Conservation (phyloP, 306 rosid genomes). For the Corylus americana region DNA sequence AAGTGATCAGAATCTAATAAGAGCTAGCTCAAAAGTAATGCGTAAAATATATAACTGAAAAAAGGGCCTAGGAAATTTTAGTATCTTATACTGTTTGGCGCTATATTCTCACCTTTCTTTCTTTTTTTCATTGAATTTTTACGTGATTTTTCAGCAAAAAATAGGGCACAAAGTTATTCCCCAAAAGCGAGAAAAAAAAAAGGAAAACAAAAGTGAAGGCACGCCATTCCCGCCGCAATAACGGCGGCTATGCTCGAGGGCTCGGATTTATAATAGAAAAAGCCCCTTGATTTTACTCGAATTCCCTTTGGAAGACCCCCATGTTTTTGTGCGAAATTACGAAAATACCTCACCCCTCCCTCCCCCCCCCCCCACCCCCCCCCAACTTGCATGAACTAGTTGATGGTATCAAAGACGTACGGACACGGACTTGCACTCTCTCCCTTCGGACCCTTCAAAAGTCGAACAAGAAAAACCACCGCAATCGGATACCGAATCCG, state of each 20-base stretch:
- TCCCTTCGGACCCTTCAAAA: neutral
- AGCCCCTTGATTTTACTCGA: conserved; percentile 13
- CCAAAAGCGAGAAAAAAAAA: conserved; percentile 19
- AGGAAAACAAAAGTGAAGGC: neutral
- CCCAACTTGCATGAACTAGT: conserved; percentile 24
- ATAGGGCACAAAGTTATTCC: conserved; percentile 26
- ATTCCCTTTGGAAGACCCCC: conserved; percentile 18
- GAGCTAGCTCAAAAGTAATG: conserved; percentile 27
- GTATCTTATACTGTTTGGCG: neutral
- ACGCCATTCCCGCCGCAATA: conserved; percentile 80
- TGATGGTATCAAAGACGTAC: neutral
- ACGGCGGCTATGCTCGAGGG: conserved; percentile 48
- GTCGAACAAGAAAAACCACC: neutral
- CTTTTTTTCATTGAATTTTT: conserved; percentile 16
- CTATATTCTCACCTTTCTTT: conserved; percentile 18
- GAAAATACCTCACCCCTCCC: conserved; percentile 37
- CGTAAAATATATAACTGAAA: neutral
- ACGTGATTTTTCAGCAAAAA: conserved; percentile 25
- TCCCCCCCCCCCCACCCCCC: conserved; percentile 19
- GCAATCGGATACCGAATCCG: neutral
- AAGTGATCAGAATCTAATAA: conserved; percentile 27
- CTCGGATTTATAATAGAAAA: conserved; percentile 12
- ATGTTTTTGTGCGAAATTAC: conserved; percentile 29
- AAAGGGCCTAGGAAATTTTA: conserved; percentile 23
- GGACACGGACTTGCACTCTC: conserved; percentile 22